Evolutionary conservation across 768 basidiomycete species (phyloP), one percentile per base, ranked within the genome.

Genomic region (Amanita jacksonii): DNA sequence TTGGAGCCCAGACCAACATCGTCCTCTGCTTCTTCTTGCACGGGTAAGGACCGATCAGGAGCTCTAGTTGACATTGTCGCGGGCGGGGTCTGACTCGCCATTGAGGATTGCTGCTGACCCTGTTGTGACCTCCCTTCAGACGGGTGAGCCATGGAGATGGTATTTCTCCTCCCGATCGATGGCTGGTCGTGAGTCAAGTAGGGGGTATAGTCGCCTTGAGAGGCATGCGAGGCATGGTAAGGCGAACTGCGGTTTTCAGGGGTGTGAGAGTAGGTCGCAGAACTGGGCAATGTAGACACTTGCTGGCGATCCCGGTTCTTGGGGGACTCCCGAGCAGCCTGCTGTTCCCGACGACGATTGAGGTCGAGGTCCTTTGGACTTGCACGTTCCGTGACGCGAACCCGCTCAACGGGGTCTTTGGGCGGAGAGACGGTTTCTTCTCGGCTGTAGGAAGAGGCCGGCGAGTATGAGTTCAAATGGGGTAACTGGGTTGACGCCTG

Each of bases 1-100:
- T 68, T 70, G 19, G 59, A 51, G 28, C 51, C 46, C 9, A 61
- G 52, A 3, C 60, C 60, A 13, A 68, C 61, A 49, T 84, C 81
- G 51, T 85, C 83, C 52, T 85, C 82, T 22, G 72, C 70, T 49
- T 85, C 83, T 56, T 86, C 84, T 57, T 87, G 84, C 2, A 85
- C 73, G 15, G 84, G 84, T 19, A 87, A 67, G 12, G 83, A 83
- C 25, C 81, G 70, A 57, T 85, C 83, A 1, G 84, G 77, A 16
- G 77, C 76, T 16, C 80, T 76, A 4, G 72, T 65, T 47, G 66
- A 56, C 57, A 72, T 66, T 8, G 68, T 57, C 53, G 77, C 79
- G 42, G 71, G 77, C 0, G 79, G 73, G 0, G 79, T 76, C 51
- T 77, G 74, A 33, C 64, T 73, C 20, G 68, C 61, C 46, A 62